Evolutionary conservation across 495 filamentous ascomycete species (phyloP).

Genomic region (Neurospora sp.): DNA sequence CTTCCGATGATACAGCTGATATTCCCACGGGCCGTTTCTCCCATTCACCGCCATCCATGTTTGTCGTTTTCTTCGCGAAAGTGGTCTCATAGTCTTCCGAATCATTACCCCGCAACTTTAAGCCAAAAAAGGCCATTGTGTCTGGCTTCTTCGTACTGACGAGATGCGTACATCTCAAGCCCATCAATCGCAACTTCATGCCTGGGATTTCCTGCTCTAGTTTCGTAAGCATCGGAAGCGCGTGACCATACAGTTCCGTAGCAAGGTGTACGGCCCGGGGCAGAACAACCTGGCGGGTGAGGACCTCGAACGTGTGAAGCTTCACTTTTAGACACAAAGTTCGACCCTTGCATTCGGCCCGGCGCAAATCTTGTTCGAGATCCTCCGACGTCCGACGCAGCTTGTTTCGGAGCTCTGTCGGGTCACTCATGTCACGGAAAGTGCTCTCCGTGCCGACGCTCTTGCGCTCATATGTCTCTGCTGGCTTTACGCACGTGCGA

Average conservation of each 20-base stretch:
- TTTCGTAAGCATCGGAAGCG: slow-evolving; percentile 74
- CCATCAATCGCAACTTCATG: slow-evolving; percentile 79
- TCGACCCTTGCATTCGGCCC: slow-evolving; percentile 74
- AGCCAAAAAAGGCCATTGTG: slow-evolving; percentile 70
- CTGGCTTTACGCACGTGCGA: slow-evolving; percentile 76
- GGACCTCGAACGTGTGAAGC: slow-evolving; percentile 84
- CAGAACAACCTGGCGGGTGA: slow-evolving; percentile 68
- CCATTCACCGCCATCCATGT: slow-evolving; percentile 39
- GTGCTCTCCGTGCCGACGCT: slow-evolving; percentile 91
- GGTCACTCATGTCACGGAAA: slow-evolving; percentile 69
- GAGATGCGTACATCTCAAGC: slow-evolving; percentile 76
- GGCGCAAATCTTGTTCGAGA: slow-evolving; percentile 75
- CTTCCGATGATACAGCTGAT: not conserved
- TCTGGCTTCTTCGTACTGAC: slow-evolving; percentile 69
- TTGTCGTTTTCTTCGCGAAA: slow-evolving; percentile 1
- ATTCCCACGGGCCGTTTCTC: slow-evolving; percentile 23
- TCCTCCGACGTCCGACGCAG: slow-evolving; percentile 73
- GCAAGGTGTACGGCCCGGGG: slow-evolving; percentile 60
- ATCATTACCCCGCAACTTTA: slow-evolving; percentile 23
- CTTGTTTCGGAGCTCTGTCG: slow-evolving; percentile 61
- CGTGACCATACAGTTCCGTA: slow-evolving; percentile 74
- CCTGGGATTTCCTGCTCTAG: slow-evolving; percentile 76
- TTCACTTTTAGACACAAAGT: slow-evolving; percentile 91
- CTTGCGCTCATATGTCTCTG: slow-evolving; percentile 84
- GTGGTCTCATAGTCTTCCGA: slow-evolving; percentile 2